Conservation (phyloP, 805 yeast genomes). For the Candida qinlingensis region DNA sequence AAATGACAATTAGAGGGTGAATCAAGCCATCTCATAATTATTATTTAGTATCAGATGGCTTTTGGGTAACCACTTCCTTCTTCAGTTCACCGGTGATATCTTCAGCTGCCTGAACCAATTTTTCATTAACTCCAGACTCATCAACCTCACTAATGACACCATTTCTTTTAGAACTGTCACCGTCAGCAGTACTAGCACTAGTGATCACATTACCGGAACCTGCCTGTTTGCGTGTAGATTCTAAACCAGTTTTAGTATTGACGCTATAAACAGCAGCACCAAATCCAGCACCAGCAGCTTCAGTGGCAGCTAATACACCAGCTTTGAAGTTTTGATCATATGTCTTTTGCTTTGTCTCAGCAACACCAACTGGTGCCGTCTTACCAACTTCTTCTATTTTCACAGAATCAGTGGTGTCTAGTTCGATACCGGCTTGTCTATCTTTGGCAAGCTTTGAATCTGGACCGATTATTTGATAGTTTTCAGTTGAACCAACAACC, state of each 20-base stretch:
- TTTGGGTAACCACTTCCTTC: background rate
- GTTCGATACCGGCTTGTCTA: background rate
- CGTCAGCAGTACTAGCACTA: too few species aligned
- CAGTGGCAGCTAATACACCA: conserved; percentile 1
- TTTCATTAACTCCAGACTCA: background rate
- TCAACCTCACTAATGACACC: background rate
- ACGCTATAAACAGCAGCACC: conserved; percentile 3
- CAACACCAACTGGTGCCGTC: background rate
- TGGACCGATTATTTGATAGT: background rate
- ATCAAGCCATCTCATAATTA: too few species aligned
- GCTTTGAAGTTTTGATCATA: conserved; percentile 8
- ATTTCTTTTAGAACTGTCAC: background rate
- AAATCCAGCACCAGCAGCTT: conserved; percentile 8
- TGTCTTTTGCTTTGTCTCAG: background rate
- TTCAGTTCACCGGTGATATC: background rate
- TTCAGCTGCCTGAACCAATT: background rate
- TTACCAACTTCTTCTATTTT: background rate
- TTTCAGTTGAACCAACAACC: background rate
- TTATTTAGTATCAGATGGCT: too few species aligned
- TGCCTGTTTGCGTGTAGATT: background rate
- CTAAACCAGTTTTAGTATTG: conserved; percentile 5
- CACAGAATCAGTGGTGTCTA: background rate
- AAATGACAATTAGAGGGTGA: too few species aligned
- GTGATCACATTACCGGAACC: background rate
- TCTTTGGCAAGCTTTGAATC: background rate